These are phyloP conservation scores for Cotoneaster glaucophyllus DNA, from an alignment of 306 rosid species.

Conservation along the genomic window DNA sequence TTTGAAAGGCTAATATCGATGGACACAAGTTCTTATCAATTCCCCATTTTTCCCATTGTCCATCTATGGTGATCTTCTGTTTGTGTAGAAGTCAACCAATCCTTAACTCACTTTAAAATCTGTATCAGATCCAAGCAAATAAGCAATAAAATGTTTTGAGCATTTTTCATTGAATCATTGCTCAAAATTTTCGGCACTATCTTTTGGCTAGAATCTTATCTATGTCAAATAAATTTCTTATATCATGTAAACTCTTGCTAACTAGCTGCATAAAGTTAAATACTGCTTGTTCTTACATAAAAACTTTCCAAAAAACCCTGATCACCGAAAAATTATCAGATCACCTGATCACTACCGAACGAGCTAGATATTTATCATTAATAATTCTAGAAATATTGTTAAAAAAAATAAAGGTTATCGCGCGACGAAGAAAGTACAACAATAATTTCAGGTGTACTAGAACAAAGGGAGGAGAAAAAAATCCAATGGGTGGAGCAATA, in stretches of 20 bases:
- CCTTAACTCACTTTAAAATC: conserved; percentile 21
- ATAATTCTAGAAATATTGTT: neutral
- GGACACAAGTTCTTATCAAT: conserved; percentile 7
- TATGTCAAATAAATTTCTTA: neutral
- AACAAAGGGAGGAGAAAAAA: neutral
- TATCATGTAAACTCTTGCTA: neutral
- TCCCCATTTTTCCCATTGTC: conserved; percentile 2
- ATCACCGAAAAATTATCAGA: neutral
- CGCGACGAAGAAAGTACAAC: neutral
- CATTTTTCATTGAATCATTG: conserved; percentile 23
- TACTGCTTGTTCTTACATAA: neutral
- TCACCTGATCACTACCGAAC: neutral
- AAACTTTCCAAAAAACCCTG: neutral
- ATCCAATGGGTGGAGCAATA: conserved; percentile 6
- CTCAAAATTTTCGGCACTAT: conserved; percentile 1
- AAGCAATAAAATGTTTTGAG: conserved; percentile 37
- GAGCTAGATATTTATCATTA: neutral
- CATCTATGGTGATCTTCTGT: conserved; percentile 14
- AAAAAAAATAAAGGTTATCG: neutral
- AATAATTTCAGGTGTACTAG: conserved; percentile 24
- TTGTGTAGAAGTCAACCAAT: conserved; percentile 25
- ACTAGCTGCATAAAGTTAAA: neutral
- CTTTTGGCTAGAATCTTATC: neutral
- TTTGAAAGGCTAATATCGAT: conserved; percentile 29
- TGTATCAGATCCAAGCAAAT: conserved; percentile 32